These are phyloP conservation scores for Alnus glutinosa DNA, from an alignment of 306 rosid species.

Conservation along the genomic window DNA sequence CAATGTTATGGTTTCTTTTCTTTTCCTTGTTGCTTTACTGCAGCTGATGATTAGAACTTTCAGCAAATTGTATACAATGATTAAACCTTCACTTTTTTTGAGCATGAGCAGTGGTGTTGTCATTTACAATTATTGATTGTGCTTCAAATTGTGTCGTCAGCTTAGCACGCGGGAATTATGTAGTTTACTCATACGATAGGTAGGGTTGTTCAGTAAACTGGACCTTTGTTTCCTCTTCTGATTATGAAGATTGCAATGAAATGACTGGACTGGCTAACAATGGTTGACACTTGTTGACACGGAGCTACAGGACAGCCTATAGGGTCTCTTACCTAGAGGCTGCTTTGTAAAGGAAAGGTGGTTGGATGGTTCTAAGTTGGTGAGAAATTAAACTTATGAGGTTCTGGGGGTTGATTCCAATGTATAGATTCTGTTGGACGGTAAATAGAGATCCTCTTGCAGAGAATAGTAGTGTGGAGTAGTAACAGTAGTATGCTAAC, in stretches of 20 bases:
- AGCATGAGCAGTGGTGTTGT: not conserved
- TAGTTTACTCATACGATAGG: slow-evolving; percentile 20
- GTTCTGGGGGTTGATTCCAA: not conserved
- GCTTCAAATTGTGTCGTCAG: slow-evolving; percentile 1
- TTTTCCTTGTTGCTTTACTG: not conserved
- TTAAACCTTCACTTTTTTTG: not conserved
- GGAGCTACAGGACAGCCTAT: not conserved
- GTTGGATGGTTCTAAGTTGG: not conserved
- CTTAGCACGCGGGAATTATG: slow-evolving; percentile 6
- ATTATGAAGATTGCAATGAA: slow-evolving; percentile 12
- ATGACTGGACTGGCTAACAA: slow-evolving; percentile 10
- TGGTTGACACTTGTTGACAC: not conserved
- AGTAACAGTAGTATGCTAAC: not conserved
- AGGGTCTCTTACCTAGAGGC: not conserved
- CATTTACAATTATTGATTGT: not conserved
- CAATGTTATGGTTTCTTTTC: not conserved
- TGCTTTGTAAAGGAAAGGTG: not conserved
- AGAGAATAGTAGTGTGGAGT: slow-evolving; percentile 1
- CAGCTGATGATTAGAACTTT: not conserved
- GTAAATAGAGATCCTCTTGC: not conserved
- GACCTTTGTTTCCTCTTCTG: slow-evolving; percentile 12
- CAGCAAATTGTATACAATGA: not conserved
- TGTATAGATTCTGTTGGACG: not conserved
- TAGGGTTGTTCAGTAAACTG: slow-evolving; percentile 26
- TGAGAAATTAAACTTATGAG: not conserved